Evolutionary conservation across 352 stramenopile genomes (phyloP).

Genomic region (Salisapilia sapeloensis): DNA sequence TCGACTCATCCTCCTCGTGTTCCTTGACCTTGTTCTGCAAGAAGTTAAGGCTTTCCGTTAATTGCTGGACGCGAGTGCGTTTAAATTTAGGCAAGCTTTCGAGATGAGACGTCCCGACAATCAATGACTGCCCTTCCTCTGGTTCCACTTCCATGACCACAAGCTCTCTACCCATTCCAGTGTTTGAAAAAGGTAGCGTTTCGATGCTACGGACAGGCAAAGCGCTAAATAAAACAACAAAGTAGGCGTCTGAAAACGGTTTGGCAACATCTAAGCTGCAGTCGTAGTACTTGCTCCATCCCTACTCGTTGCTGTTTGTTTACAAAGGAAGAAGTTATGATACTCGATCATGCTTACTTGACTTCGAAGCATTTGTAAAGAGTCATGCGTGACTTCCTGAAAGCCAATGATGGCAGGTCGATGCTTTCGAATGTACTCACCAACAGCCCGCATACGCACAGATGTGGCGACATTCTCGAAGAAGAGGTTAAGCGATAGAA

Average conservation of each 20-base stretch:
- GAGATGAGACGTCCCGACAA: constrained; percentile 49
- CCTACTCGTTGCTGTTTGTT: constrained; percentile 3
- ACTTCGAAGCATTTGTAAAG: constrained; percentile 31
- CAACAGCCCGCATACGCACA: constrained; percentile 44
- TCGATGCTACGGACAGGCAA: constrained; percentile 38
- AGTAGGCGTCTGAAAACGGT: constrained; percentile 61
- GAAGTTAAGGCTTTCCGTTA: constrained; percentile 29
- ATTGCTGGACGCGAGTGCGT: constrained; percentile 20
- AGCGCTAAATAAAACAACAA: constrained; percentile 61
- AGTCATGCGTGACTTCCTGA: constrained; percentile 54
- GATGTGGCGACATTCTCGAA: constrained; percentile 45
- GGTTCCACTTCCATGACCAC: constrained; percentile 35
- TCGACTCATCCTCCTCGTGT: constrained; percentile 4
- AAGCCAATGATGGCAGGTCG: constrained; percentile 55
- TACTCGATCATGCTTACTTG: constrained; percentile 5
- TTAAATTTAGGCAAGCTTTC: constrained; percentile 51
- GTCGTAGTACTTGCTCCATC: constrained; percentile 56
- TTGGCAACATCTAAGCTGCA: constrained; percentile 48
- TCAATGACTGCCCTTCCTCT: constrained; percentile 18
- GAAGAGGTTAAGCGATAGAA: constrained; percentile 64
- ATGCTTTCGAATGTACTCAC: constrained; percentile 18
- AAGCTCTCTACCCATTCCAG: constrained; percentile 57
- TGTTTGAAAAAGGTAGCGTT: constrained; percentile 48
- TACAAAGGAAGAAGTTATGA: neutral
- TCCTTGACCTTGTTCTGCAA: constrained; percentile 24